Conservation (phyloP, 1,139 yeast species). For the Hemisphaericaspora xylofermentans region DNA sequence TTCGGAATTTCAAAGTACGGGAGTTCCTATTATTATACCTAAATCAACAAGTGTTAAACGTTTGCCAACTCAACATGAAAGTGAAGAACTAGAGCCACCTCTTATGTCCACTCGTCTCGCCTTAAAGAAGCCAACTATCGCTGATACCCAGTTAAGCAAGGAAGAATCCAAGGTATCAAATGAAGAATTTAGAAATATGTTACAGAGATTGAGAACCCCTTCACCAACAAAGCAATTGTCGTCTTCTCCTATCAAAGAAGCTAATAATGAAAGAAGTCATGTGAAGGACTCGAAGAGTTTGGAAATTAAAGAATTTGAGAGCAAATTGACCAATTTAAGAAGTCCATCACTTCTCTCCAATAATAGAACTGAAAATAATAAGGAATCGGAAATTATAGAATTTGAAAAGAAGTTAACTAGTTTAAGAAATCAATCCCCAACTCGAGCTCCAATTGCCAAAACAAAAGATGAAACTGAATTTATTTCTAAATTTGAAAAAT, state of each 20-base stretch:
- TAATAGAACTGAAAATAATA: background rate
- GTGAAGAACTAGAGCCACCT: background rate
- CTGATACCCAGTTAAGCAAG: background rate
- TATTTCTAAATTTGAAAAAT: constrained; percentile 6
- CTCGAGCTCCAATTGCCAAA: constrained; percentile 4
- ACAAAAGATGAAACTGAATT: constrained; percentile 6
- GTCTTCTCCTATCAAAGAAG: background rate
- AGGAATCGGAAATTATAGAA: constrained; percentile 1
- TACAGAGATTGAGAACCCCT: constrained; percentile 22
- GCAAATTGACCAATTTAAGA: no score
- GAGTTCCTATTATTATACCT: background rate
- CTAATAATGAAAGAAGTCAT: background rate
- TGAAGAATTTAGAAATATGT: constrained; percentile 9
- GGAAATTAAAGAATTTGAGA: no score
- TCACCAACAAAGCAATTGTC: constrained; percentile 4
- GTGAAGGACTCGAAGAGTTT: background rate
- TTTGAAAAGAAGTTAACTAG: background rate
- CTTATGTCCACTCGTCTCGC: background rate
- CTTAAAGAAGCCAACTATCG: background rate
- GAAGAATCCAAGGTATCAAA: background rate
- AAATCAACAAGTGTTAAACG: constrained; percentile 4
- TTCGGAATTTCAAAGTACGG: constrained; percentile 1
- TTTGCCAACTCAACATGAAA: constrained; percentile 1
- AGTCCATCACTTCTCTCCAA: no score
- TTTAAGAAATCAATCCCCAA: constrained; percentile 6